These are phyloP conservation scores for Dothiorella sarmentorum DNA, from an alignment of 2,329 filamentous ascomycete species.

Conservation along the genomic window DNA sequence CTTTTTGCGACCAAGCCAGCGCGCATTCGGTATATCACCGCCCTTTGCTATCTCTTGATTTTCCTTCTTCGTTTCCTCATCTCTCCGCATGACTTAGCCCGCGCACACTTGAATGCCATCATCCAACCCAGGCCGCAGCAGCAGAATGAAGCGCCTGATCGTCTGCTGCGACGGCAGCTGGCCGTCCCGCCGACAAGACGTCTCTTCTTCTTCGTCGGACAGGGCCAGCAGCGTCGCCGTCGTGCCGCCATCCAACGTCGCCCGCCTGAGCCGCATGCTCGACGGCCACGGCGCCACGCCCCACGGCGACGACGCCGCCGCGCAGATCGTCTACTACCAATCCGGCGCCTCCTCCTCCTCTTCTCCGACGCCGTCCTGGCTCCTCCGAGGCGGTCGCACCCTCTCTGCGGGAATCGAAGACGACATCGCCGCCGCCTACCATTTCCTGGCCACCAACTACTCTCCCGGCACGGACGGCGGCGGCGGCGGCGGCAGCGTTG, in stretches of 20 bases:
- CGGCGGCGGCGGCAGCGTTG: slow-evolving; percentile 32
- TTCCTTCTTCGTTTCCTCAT: too few species aligned
- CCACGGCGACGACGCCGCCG: slow-evolving; percentile 23
- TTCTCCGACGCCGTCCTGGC: too few species aligned
- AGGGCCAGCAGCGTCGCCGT: too few species aligned
- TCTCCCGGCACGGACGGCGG: slow-evolving; percentile 34
- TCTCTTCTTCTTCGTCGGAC: not conserved
- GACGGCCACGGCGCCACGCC: slow-evolving; percentile 46
- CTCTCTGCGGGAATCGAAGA: slow-evolving; percentile 32
- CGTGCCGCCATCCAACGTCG: slow-evolving; percentile 51
- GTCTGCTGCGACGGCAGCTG: slow-evolving; percentile 37
- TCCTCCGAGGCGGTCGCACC: too few species aligned
- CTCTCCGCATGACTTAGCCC: too few species aligned
- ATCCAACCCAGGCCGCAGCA: too few species aligned
- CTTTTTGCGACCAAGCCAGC: too few species aligned
- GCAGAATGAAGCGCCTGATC: slow-evolving; percentile 26
- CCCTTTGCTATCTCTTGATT: not conserved
- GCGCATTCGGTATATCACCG: too few species aligned
- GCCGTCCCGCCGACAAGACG: slow-evolving; percentile 17
- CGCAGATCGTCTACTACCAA: slow-evolving; percentile 52
- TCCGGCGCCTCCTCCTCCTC: slow-evolving; percentile 42
- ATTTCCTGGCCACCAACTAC: slow-evolving; percentile 53
- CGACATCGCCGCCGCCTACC: slow-evolving; percentile 49
- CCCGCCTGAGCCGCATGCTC: slow-evolving; percentile 48
- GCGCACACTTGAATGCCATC: too few species aligned